Conservation (phyloP, 2,329 filamentous ascomycete species). For the Alternaria postmessia region DNA sequence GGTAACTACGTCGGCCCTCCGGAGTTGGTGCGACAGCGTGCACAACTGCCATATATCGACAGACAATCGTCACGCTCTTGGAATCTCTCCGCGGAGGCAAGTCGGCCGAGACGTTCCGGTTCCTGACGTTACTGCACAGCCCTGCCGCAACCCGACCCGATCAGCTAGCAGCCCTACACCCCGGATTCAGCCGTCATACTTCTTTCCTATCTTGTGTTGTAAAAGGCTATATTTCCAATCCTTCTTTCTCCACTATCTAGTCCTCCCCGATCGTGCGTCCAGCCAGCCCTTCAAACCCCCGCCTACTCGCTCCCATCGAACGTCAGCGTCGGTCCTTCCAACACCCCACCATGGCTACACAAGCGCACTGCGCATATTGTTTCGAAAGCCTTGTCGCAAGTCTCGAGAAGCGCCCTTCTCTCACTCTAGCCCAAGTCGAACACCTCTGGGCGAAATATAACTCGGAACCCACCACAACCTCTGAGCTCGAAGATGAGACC, state of each 20-base stretch:
- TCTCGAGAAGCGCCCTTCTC: conserved; percentile 73
- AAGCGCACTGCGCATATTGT: conserved; percentile 88
- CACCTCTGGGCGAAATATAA: conserved; percentile 69
- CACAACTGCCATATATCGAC: conserved; percentile 6
- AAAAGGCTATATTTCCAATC: neutral
- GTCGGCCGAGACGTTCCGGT: conserved; percentile 16
- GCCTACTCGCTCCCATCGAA: neutral
- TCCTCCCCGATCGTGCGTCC: conserved; percentile 3
- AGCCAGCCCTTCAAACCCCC: neutral
- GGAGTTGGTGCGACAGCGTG: conserved; percentile 39
- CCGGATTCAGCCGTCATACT: conserved; percentile 19
- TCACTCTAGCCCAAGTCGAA: conserved; percentile 74
- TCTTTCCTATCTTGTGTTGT: neutral
- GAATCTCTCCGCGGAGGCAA: conserved; percentile 29
- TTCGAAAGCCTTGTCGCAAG: conserved; percentile 85
- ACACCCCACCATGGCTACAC: conserved; percentile 73
- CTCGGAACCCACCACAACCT: conserved; percentile 28
- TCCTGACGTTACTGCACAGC: conserved; percentile 16
- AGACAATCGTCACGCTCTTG: conserved; percentile 39
- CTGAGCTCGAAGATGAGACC: conserved; percentile 15
- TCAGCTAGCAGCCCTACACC: conserved; percentile 16
- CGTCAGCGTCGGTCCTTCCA: conserved; percentile 1
- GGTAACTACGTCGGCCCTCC: conserved; percentile 18
- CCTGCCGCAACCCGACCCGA: conserved; percentile 14
- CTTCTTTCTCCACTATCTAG: neutral